These are phyloP conservation scores for Solanum tarapatanum DNA, from an alignment of 257 asterid species.

Conservation along the genomic window DNA sequence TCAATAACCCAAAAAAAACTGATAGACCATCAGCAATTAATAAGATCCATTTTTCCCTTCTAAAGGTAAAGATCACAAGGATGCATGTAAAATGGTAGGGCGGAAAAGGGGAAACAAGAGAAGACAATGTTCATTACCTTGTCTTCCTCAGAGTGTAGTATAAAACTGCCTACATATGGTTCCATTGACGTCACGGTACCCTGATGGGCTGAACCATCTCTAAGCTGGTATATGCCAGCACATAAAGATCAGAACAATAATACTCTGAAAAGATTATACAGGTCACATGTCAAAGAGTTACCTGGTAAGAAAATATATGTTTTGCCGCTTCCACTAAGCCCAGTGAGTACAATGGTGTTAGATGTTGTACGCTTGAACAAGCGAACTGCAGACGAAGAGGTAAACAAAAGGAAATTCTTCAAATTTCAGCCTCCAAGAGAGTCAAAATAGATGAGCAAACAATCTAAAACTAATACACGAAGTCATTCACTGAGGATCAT, in stretches of 20 bases:
- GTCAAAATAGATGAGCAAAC: not conserved
- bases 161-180: slow-evolving; percentile 59
- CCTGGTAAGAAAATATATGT: no score
- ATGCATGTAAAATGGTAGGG: not conserved
- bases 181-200: slow-evolving; percentile 92
- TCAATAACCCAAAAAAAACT: not conserved
- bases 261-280: not conserved
- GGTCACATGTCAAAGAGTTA: not conserved
- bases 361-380: not conserved
- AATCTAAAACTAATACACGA: not conserved
- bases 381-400: not conserved
- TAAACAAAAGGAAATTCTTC: not conserved
- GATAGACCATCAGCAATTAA: not conserved
- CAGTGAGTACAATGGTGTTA: slow-evolving; percentile 14
- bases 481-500: not conserved
- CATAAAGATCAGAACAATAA: not conserved
- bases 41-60: not conserved
- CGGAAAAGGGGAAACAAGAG: not conserved
- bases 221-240: slow-evolving; percentile 39
- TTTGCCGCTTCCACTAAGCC: not conserved
- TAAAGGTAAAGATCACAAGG: not conserved
- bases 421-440: not conserved
- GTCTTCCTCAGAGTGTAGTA: slow-evolving; percentile 49
- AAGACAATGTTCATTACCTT: slow-evolving; percentile 31
- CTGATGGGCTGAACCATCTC: slow-evolving; percentile 77